These are phyloP conservation scores for Globisporangium alternatum DNA, from an alignment of 352 stramenopile genomes.

Conservation along the genomic window DNA sequence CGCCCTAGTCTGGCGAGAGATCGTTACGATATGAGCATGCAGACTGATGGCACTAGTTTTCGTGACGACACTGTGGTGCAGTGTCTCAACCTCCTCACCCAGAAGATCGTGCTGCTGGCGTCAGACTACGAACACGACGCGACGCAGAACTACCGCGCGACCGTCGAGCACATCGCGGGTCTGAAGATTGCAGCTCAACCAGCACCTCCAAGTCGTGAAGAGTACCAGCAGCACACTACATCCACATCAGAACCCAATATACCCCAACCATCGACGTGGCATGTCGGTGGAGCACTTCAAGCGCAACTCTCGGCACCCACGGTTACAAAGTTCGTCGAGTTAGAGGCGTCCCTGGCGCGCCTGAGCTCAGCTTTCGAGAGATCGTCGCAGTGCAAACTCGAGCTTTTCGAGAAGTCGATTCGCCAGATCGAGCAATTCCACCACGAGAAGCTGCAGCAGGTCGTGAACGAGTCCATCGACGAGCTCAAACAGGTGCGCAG, in stretches of 20 bases:
- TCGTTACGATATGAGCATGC: slow-evolving; percentile 1
- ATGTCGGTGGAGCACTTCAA: slow-evolving; percentile 31
- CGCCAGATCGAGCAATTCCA: slow-evolving; percentile 53
- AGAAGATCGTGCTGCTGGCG: slow-evolving; percentile 39
- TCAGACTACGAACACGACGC: slow-evolving; percentile 38
- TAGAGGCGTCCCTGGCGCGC: slow-evolving; percentile 39
- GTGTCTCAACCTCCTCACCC: slow-evolving; percentile 42
- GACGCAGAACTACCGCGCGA: slow-evolving; percentile 24
- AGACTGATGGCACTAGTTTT: slow-evolving; percentile 25
- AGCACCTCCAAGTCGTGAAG: not conserved
- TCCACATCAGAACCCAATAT: not conserved
- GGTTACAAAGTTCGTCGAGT: slow-evolving; percentile 24
- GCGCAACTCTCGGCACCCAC: slow-evolving; percentile 25
- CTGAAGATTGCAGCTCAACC: not conserved
- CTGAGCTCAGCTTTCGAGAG: slow-evolving; percentile 28
- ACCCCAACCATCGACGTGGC: slow-evolving; percentile 28
- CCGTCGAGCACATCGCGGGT: slow-evolving; percentile 19
- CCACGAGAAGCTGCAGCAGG: slow-evolving; percentile 47
- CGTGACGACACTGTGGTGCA: slow-evolving; percentile 33
- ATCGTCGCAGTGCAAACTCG: slow-evolving; percentile 33
- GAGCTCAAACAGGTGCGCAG: slow-evolving; percentile 49
- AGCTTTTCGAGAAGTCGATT: slow-evolving; percentile 43
- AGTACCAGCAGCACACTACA: not conserved
- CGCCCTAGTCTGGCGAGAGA: not conserved
- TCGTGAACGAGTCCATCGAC: slow-evolving; percentile 45